Evolutionary conservation across 352 stramenopile species (phyloP).

Genomic region (Globisporangium splendens): DNA sequence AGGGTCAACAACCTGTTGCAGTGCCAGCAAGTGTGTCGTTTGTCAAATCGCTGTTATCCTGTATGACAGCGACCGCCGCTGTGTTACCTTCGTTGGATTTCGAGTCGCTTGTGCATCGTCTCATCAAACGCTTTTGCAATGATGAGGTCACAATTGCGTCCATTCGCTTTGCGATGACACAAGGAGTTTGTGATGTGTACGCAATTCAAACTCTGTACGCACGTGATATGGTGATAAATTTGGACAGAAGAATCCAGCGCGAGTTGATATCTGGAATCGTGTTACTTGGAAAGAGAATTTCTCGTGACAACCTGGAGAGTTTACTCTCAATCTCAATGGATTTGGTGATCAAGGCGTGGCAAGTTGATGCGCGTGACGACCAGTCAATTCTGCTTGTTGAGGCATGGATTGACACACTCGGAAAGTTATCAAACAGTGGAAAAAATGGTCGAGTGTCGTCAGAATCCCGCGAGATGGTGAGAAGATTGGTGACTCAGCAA

Average conservation of each 20-base stretch:
- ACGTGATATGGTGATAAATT: conserved; percentile 1
- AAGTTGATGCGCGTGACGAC: not conserved
- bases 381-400: conserved; percentile 1
- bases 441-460: not conserved
- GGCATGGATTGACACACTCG: conserved; percentile 11
- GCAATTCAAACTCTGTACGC: conserved; percentile 18
- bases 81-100: conserved; percentile 11
- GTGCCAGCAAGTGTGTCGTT: not conserved
- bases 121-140: conserved; percentile 12
- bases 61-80: conserved; percentile 6
- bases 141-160: conserved; percentile 20
- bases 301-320: not conserved
- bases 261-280: conserved; percentile 1
- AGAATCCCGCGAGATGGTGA: conserved; percentile 11
- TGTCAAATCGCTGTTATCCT: conserved; percentile 12
- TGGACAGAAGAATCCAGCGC: conserved; percentile 5
- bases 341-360: conserved; percentile 3
- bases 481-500: conserved; percentile 3
- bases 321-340: conserved; percentile 1
- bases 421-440: not conserved
- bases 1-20: not conserved
- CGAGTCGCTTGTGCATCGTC: conserved; percentile 8
- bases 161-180: conserved; percentile 30
- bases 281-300: conserved; percentile 4
- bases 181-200: conserved; percentile 35